Evolutionary conservation across 1,139 yeast species (phyloP).

Genomic region (Debaryomyces fabryi): DNA sequence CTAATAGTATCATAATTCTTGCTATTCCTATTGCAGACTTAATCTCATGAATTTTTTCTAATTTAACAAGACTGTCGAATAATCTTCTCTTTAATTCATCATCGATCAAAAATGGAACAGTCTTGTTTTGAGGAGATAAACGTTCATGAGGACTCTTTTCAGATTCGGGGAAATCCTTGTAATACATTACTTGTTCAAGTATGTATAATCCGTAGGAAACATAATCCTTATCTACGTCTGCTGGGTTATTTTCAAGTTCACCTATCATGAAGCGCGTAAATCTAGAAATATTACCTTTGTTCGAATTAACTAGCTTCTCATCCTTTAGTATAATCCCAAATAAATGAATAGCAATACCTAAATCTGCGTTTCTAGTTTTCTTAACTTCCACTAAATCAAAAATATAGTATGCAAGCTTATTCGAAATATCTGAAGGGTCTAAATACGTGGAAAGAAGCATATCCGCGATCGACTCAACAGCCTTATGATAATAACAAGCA

Average conservation of each 20-base stretch:
- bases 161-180: slow-evolving; percentile 43
- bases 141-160: slow-evolving; percentile 19
- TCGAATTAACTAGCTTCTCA: slow-evolving; percentile 13
- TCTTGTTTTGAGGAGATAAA: slow-evolving; percentile 6
- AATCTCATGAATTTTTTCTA: slow-evolving; percentile 43
- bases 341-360: slow-evolving; percentile 48
- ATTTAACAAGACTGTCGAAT: slow-evolving; percentile 44
- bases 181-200: slow-evolving; percentile 51
- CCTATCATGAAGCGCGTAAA: slow-evolving; percentile 41
- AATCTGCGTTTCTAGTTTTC: slow-evolving; percentile 15
- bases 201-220: slow-evolving; percentile 52
- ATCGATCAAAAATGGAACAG: slow-evolving; percentile 25
- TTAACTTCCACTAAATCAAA: slow-evolving; percentile 12
- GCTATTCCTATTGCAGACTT: slow-evolving; percentile 54
- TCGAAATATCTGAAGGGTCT: slow-evolving; percentile 14
- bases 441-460: slow-evolving; percentile 29
- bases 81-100: slow-evolving; percentile 34
- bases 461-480: slow-evolving; percentile 52
- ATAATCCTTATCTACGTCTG: slow-evolving; percentile 47
- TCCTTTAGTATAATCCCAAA: slow-evolving; percentile 50
- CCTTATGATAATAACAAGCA: slow-evolving; percentile 53
- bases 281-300: slow-evolving; percentile 23
- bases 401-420: slow-evolving; percentile 17
- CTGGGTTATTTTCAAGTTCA: slow-evolving; percentile 31
- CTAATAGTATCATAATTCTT: slow-evolving; percentile 54